Percentiles rank a stretch among this genome's conserved stretches.
Conservation (phyloP, 2,329 filamentous ascomycete species). For the Fusarium sp. region DNA sequence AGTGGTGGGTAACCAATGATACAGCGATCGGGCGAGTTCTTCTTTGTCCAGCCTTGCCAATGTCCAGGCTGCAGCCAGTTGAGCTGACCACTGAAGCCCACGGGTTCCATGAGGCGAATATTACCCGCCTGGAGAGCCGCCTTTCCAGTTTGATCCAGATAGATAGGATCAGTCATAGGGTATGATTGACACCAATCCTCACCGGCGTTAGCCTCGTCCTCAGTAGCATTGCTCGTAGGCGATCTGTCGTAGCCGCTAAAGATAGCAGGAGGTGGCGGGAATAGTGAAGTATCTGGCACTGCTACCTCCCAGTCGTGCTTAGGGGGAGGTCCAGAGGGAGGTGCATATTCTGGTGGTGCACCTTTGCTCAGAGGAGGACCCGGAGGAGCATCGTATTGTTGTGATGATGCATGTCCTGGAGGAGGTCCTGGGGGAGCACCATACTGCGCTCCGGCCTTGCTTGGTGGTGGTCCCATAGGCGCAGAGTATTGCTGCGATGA, state of each 20-base stretch:
- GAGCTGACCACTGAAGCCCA: conserved; percentile 61
- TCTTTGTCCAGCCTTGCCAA: conserved; percentile 61
- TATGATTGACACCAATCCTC: conserved; percentile 73
- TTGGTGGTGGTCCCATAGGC: conserved; percentile 25
- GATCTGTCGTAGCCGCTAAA: conserved; percentile 73
- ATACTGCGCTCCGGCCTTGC: conserved; percentile 9
- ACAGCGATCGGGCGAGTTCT: conserved; percentile 68
- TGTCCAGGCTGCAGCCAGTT: conserved; percentile 60
- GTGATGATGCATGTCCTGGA: conserved; percentile 6
- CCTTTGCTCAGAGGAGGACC: conserved; percentile 49
- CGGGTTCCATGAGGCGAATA: conserved; percentile 66
- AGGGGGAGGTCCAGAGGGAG: conserved; percentile 53
- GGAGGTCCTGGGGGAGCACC: conserved; percentile 46
- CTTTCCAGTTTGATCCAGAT: conserved; percentile 59
- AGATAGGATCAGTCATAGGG: conserved; percentile 67
- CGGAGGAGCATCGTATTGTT: conserved; percentile 39
- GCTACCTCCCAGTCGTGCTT: conserved; percentile 77
- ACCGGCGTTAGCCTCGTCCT: conserved; percentile 72
- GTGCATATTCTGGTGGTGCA: conserved; percentile 40
- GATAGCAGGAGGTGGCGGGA: conserved; percentile 78
- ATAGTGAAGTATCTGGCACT: conserved; percentile 77
- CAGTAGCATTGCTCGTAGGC: conserved; percentile 75
- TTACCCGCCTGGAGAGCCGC: conserved; percentile 63
- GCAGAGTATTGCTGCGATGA: conserved; percentile 18
- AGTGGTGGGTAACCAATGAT: conserved; percentile 76